These are phyloP conservation scores for Epithele typhae DNA, from an alignment of 768 basidiomycete species.

Conservation along the genomic window DNA sequence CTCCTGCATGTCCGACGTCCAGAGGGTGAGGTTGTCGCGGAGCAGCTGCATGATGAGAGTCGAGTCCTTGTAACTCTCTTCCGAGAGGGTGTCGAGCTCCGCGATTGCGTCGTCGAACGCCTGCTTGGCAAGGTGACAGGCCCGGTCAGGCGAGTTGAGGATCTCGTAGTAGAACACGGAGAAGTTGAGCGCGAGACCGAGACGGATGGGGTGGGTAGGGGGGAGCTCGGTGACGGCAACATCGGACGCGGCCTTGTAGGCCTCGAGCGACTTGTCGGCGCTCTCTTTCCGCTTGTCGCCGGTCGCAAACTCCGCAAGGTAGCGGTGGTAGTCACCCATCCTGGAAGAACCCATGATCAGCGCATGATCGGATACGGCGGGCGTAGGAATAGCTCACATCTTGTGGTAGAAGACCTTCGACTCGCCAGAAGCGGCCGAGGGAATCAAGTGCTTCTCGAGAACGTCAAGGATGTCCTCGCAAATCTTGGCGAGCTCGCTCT, in stretches of 20 bases:
- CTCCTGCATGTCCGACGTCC: conserved; percentile 98
- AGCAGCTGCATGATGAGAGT: conserved; percentile 96
- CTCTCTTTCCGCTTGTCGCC: conserved; percentile 97
- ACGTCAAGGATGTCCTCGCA: conserved; percentile 98
- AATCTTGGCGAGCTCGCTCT: conserved; percentile 94
- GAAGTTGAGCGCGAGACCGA: conserved; percentile 98
- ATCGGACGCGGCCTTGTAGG: conserved; percentile 96
- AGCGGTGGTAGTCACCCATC: conserved; percentile 99
- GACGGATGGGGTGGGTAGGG: conserved; percentile 95
- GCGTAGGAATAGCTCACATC: conserved; percentile 60
- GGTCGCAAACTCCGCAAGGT: conserved; percentile 97
- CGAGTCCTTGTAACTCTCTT: conserved; percentile 99
- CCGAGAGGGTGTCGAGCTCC: conserved; percentile 96
- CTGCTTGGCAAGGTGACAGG: conserved; percentile 98
- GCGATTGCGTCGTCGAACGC: conserved; percentile 99
- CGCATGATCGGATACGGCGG: conserved; percentile 7
- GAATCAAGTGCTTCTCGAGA: conserved; percentile 96
- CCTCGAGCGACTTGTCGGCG: conserved; percentile 95
- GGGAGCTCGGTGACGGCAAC: conserved; percentile 95
- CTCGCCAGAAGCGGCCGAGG: conserved; percentile 94
- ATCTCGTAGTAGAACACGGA: conserved; percentile 99
- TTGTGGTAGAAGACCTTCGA: conserved; percentile 99
- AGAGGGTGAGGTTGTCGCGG: conserved; percentile 95
- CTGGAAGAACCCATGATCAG: conserved; percentile 37
- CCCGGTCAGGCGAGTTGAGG: conserved; percentile 97